Percentiles rank a stretch among this genome's conserved stretches.
Evolutionary conservation across 345 rosid genomes (phyloP).

Genomic region (Citrus glauca): DNA sequence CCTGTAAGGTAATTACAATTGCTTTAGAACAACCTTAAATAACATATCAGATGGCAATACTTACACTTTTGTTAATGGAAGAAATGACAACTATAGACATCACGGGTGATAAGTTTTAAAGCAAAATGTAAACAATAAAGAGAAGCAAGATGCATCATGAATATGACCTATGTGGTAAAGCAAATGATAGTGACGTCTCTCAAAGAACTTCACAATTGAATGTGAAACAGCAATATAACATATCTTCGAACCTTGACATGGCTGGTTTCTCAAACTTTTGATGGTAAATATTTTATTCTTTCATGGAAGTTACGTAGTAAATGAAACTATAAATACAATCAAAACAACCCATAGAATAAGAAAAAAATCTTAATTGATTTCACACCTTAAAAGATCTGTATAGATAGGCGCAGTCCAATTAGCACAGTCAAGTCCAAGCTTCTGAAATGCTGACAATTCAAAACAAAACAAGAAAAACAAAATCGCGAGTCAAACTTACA

Average conservation of each 20-base stretch:
- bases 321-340: background rate
- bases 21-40: background rate
- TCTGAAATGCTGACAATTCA: slow-evolving; percentile 61
- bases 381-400: slow-evolving; percentile 68
- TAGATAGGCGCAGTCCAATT: slow-evolving; percentile 90
- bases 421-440: slow-evolving; percentile 96
- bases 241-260: background rate
- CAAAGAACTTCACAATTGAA: background rate
- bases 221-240: background rate
- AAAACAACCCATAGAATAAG: background rate
- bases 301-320: background rate
- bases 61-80: background rate
- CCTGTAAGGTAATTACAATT: slow-evolving; percentile 35
- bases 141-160: background rate
- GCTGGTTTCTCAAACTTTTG: background rate
- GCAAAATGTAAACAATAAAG: background rate
- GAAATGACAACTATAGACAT: background rate
- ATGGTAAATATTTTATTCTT: background rate
- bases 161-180: background rate
- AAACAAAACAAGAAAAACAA: background rate
- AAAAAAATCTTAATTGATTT: background rate
- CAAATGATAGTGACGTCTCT: background rate
- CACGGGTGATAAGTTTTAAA: background rate
- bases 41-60: background rate
- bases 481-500: slow-evolving; percentile 9